Conservation (phyloP, 768 basidiomycete genomes). For the Tephrocybe sp. region DNA sequence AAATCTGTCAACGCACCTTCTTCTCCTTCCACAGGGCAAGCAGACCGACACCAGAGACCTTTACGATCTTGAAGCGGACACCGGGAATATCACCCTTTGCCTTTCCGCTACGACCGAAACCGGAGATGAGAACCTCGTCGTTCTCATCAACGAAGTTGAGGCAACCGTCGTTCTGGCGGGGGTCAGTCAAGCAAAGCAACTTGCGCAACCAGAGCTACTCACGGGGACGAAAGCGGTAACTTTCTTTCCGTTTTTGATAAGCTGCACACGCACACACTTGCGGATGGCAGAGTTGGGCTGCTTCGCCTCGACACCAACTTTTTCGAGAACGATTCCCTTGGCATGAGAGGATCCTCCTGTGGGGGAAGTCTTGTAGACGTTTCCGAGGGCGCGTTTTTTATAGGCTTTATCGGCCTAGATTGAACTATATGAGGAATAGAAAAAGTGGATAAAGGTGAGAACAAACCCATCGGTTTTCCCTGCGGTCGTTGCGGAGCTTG, state of each 20-base stretch:
- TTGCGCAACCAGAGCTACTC: slow-evolving; percentile 29
- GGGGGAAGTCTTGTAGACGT: slow-evolving; percentile 99
- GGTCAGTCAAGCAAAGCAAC: not conserved
- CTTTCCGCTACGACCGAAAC: slow-evolving; percentile 99
- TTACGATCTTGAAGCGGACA: slow-evolving; percentile 99
- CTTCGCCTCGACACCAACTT: slow-evolving; percentile 99
- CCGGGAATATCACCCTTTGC: slow-evolving; percentile 99
- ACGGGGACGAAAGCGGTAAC: slow-evolving; percentile 99
- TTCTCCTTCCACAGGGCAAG: slow-evolving; percentile 99
- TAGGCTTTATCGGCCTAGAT: slow-evolving; percentile 93
- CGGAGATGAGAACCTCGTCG: slow-evolving; percentile 99
- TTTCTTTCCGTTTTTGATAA: slow-evolving; percentile 99
- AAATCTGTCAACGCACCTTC: slow-evolving; percentile 61
- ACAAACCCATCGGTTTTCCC: slow-evolving; percentile 96
- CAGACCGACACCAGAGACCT: slow-evolving; percentile 98
- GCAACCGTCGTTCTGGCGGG: slow-evolving; percentile 85
- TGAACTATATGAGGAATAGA: not conserved
- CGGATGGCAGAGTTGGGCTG: slow-evolving; percentile 99
- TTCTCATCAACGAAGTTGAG: slow-evolving; percentile 99
- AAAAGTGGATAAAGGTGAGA: slow-evolving; percentile 6
- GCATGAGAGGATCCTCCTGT: slow-evolving; percentile 99
- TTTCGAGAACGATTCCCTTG: slow-evolving; percentile 99
- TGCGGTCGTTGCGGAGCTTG: slow-evolving; percentile 92
- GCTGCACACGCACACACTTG: slow-evolving; percentile 99
- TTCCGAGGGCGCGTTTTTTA: slow-evolving; percentile 99